These are phyloP conservation scores for Penicillium sp. DNA, from an alignment of 2,329 filamentous ascomycete genomes.

Conservation along the genomic window DNA sequence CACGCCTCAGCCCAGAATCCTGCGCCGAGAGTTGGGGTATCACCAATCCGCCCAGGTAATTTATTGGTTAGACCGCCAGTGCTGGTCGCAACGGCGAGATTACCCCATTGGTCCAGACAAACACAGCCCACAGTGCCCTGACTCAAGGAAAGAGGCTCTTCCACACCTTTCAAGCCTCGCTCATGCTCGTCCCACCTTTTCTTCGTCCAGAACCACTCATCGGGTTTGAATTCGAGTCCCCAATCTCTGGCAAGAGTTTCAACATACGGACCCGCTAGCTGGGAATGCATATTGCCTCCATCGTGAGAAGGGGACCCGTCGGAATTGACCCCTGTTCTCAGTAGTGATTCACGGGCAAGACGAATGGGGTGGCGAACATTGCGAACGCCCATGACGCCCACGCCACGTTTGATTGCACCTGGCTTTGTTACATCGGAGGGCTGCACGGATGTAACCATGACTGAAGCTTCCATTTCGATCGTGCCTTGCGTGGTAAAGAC, in stretches of 20 bases:
- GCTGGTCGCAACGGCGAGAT: conserved; percentile 67
- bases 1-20: conserved; percentile 92
- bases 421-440: conserved; percentile 5
- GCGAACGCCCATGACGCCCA: conserved; percentile 72
- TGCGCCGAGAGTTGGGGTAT: conserved; percentile 80
- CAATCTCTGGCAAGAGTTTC: conserved; percentile 65
- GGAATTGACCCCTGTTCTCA: conserved; percentile 54
- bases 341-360: conserved; percentile 70
- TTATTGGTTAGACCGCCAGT: conserved; percentile 88
- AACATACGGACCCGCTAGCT: conserved; percentile 67
- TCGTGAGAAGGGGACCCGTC: conserved; percentile 56
- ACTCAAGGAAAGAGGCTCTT: conserved; percentile 52
- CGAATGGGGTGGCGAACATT: conserved; percentile 78
- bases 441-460: conserved; percentile 70
- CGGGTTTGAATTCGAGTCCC: conserved; percentile 69
- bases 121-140: conserved; percentile 86
- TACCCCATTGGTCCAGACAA: conserved; percentile 73
- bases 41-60: conserved; percentile 78
- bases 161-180: conserved; percentile 53
- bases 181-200: conserved; percentile 77
- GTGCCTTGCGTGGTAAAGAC: conserved; percentile 82
- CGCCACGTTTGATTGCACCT: conserved; percentile 70
- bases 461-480: conserved; percentile 82
- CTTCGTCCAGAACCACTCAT: conserved; percentile 77
- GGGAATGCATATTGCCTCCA: conserved; percentile 58